Conservation (phyloP, 1,284 basidiomycete species). For the Puccinia brachypodii region DNA sequence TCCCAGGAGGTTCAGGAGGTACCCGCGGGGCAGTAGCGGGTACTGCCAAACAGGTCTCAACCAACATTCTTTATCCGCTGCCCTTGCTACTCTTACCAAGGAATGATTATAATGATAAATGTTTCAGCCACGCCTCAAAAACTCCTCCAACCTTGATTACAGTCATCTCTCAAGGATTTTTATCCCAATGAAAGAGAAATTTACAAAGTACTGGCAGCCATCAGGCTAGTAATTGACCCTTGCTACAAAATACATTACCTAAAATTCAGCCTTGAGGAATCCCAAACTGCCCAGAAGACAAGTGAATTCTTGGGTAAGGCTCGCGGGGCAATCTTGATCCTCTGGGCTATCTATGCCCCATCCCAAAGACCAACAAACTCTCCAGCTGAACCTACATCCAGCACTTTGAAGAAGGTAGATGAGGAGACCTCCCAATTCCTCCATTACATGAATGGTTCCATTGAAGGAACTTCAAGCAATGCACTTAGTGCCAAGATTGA, state of each 20-base stretch:
- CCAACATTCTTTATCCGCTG: no score
- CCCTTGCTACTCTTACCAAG: neutral
- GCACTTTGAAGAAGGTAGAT: neutral
- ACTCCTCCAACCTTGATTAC: neutral
- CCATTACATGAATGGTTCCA: neutral
- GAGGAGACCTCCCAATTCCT: neutral
- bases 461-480: neutral
- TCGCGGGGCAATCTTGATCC: neutral
- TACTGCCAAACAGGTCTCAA: no score
- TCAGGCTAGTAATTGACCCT: neutral
- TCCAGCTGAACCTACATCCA: neutral
- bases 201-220: neutral
- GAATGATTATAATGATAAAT: neutral
- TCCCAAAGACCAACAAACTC: neutral
- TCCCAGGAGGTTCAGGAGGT: no score
- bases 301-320: neutral
- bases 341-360: neutral
- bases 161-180: neutral
- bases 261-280: neutral
- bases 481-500: neutral
- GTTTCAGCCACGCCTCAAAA: neutral
- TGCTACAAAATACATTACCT: neutral
- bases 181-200: neutral
- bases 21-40: no score
- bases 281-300: neutral